These are phyloP conservation scores for Pedinophyceae sp. DNA, from an alignment of 139 green algal genomes.

Conservation along the genomic window DNA sequence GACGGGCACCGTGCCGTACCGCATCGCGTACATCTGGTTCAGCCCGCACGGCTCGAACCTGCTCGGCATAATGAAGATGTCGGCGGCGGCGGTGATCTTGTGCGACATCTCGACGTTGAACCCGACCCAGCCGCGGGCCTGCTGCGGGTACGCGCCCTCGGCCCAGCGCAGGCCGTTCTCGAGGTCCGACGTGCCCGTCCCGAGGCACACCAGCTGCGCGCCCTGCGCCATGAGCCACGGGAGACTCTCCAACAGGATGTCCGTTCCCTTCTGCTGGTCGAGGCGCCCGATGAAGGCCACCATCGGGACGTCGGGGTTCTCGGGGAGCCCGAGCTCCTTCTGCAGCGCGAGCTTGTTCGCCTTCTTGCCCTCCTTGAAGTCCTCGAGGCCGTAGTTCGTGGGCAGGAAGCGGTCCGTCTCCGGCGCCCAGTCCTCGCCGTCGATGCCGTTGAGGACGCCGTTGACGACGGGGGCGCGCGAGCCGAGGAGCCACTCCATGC, in stretches of 20 bases:
- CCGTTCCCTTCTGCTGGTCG: conserved; percentile 62
- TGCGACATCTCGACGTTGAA: conserved; percentile 76
- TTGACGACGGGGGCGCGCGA: conserved; percentile 36
- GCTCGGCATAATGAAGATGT: conserved; percentile 84
- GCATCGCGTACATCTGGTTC: conserved; percentile 90
- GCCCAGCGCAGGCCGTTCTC: conserved; percentile 39
- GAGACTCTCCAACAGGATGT: conserved; percentile 20
- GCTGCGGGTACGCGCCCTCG: conserved; percentile 36
- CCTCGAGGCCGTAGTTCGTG: conserved; percentile 18
- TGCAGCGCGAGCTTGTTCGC: conserved; percentile 30
- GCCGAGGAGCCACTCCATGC: conserved; percentile 21
- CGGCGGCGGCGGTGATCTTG: conserved; percentile 46
- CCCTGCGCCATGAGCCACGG: conserved; percentile 21
- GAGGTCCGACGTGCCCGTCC: conserved; percentile 48
- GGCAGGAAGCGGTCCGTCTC: conserved; percentile 16
- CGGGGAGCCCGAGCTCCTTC: conserved; percentile 27
- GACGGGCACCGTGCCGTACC: conserved; percentile 88
- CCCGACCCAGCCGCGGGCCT: conserved; percentile 70
- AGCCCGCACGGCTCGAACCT: conserved; percentile 79
- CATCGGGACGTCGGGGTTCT: conserved; percentile 37
- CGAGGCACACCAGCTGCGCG: conserved; percentile 62
- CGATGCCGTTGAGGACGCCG: conserved; percentile 72
- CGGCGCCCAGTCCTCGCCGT: conserved; percentile 31
- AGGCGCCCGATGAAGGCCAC: conserved; percentile 84
- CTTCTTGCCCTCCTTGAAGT: conserved; percentile 24